Percentiles rank a stretch among this genome's conserved stretches.
Evolutionary conservation across 1,139 yeast species (phyloP).

Genomic region (Pichia sp.): DNA sequence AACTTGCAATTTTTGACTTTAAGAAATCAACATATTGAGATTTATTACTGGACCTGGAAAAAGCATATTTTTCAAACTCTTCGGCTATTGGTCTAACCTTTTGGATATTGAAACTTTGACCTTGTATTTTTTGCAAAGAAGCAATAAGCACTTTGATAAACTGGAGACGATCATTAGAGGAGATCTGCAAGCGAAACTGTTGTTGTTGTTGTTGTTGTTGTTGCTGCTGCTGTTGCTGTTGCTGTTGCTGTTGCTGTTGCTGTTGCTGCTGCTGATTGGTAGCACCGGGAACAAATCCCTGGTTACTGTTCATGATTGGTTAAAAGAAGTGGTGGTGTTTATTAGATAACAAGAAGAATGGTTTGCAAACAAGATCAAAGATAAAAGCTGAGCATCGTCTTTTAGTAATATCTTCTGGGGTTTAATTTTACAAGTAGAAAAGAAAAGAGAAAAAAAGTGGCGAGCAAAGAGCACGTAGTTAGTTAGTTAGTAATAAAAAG

Average conservation of each 20-base stretch:
- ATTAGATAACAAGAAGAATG: too few relatives aligned
- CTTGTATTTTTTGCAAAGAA: slow-evolving; percentile 29
- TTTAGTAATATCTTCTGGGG: too few relatives aligned
- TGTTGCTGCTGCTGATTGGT: slow-evolving; percentile 12
- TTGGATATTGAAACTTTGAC: slow-evolving; percentile 23
- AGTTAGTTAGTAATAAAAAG: too few relatives aligned
- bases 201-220: slow-evolving; percentile 2
- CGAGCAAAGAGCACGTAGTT: too few relatives aligned
- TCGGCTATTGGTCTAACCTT: slow-evolving; percentile 29
- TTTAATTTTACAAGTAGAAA: too few relatives aligned
- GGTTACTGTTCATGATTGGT: too few relatives aligned
- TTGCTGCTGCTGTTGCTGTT: neutral
- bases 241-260: slow-evolving; percentile 11
- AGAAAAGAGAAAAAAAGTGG: too few relatives aligned
- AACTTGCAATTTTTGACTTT: slow-evolving; percentile 26
- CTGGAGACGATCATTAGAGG: slow-evolving; percentile 26
- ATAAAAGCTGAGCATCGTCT: too few relatives aligned
- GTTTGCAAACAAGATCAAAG: too few relatives aligned
- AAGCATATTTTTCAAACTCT: slow-evolving; percentile 30
- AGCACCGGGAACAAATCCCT: slow-evolving; percentile 1
- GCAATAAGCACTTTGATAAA: slow-evolving; percentile 27
- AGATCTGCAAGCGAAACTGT: slow-evolving; percentile 17
- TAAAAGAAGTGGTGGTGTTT: too few relatives aligned
- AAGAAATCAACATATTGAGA: slow-evolving; percentile 28
- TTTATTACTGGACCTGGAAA: slow-evolving; percentile 24